Percentiles rank a stretch among this genome's conserved stretches.
Evolutionary conservation across 23 red algal species (phyloP).

Genomic region (Pyropia haitanensis): DNA sequence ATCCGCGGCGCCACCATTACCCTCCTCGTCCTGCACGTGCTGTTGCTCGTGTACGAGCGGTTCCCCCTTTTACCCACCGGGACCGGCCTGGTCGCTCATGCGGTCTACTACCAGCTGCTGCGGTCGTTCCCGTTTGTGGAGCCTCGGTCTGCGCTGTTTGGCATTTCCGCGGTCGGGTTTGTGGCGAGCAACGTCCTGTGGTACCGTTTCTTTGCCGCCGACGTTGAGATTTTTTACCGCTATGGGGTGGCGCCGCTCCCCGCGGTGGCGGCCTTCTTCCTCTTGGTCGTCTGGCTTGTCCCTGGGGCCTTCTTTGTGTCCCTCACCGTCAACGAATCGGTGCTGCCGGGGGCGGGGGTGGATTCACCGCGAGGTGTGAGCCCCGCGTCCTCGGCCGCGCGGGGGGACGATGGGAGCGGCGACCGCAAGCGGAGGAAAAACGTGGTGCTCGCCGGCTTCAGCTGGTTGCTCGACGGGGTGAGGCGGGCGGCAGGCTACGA

Average conservation of each 20-base stretch:
- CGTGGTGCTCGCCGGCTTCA: no score
- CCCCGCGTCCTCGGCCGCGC: no score
- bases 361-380: no score
- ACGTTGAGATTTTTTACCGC: slow-evolving; percentile 64
- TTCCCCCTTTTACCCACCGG: slow-evolving; percentile 55
- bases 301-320: slow-evolving; percentile 75
- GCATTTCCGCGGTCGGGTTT: slow-evolving; percentile 31
- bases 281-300: slow-evolving; percentile 71
- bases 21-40: slow-evolving; percentile 31
- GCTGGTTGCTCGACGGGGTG: no score
- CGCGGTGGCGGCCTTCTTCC: slow-evolving; percentile 68
- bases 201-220: slow-evolving; percentile 60
- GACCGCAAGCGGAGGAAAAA: no score
- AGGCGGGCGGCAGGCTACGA: no score
- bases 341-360: slow-evolving; percentile 53
- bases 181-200: slow-evolving; percentile 45
- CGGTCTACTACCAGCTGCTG: slow-evolving; percentile 38
- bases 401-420: no score
- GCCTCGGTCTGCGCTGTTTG: slow-evolving; percentile 36
- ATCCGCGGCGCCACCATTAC: slow-evolving; percentile 35
- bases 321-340: slow-evolving; percentile 74
- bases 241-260: slow-evolving; percentile 62
- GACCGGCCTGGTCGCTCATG: slow-evolving; percentile 58
- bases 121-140: slow-evolving; percentile 79
- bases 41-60: slow-evolving; percentile 71